phyloP scores from a whole-genome alignment of 2,329 filamentous ascomycete genomes.

The Teratosphaeria epicoccoides region DNA sequence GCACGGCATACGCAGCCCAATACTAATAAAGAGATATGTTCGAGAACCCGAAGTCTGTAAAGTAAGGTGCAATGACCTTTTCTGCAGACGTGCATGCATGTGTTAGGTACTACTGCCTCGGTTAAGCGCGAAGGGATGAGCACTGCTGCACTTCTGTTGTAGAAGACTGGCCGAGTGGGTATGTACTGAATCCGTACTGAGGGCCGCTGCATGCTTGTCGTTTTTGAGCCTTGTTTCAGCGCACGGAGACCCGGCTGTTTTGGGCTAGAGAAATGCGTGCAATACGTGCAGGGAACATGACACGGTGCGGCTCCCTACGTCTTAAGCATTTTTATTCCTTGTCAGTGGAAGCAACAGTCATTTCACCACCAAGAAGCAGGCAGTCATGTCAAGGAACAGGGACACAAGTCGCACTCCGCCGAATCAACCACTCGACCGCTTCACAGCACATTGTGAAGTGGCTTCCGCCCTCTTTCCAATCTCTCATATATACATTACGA shows the following conservation, averaged over 20 bases:
- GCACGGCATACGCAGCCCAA: background rate
- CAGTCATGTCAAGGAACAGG: no score
- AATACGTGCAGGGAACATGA: background rate
- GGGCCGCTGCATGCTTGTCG: background rate
- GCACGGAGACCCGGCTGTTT: background rate
- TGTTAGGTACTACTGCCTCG: no score
- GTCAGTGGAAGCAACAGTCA: no score
- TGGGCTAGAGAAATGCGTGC: background rate
- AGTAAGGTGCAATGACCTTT: background rate
- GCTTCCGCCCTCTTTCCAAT: background rate
- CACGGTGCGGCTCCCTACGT: no score
- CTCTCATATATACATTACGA: constrained; percentile 13
- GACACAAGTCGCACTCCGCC: background rate
- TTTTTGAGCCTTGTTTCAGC: background rate
- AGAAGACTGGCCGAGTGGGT: no score
- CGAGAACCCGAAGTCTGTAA: no score
- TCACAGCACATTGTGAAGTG: no score
- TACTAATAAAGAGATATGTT: background rate
- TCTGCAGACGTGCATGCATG: background rate
- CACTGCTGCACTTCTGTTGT: no score
- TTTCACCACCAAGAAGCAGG: no score
- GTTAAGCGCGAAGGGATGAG: no score
- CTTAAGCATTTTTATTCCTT: no score
- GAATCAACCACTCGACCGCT: background rate
- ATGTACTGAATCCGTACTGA: no score